Evolutionary conservation across 257 asterid genomes (phyloP), one percentile per base, ranked within the genome.

Genomic region (Striga asiatica): DNA sequence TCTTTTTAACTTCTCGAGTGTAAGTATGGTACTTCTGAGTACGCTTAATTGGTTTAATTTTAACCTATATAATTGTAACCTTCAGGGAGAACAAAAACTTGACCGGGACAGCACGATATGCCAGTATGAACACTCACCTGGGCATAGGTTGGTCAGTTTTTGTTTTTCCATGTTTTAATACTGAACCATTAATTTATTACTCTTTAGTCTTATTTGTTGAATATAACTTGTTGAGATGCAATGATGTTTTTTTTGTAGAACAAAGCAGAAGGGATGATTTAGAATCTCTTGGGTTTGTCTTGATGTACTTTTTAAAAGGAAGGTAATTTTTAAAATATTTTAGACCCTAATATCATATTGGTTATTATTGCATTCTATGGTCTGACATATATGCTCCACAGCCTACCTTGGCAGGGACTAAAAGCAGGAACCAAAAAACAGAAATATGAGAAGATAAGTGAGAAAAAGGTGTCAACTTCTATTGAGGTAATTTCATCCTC

Each of bases 181-280:
- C 41, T 19, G 10, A 47, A 19, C 63, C 62, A n/a, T n/a, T n/a
- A n/a, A n/a, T n/a, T n/a, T n/a, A n/a, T 55, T 37, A 29, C 64
- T 52, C 19, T 25, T 18, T n/a, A 20, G 7, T 27, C 42, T 28
- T 38, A 60, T 38, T 35, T 12, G 28, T 66, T 42, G 38, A 47
- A 20, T 53, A 24, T 57, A 21, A 37, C 29, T 10, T 18, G 13
- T 63, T 55, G 56, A 48, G 53, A 61, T 58, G 50, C 54, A 65
- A 4, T 58, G 54, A n/a, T 9, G 37, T 46, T 19, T 66, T 34
- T 31, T 19, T 34, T 56, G 34, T 60, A 86, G 98, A 89, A 72
- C 98, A 89, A 82, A 86, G 98, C 80, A 83, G 98, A 78, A 83
- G 98, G 75, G 98, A 89, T 75, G 98, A 89, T 67, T 76, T 89